Evolutionary conservation across 768 basidiomycete genomes (phyloP).

Genomic region (Boletus reticuloceps): DNA sequence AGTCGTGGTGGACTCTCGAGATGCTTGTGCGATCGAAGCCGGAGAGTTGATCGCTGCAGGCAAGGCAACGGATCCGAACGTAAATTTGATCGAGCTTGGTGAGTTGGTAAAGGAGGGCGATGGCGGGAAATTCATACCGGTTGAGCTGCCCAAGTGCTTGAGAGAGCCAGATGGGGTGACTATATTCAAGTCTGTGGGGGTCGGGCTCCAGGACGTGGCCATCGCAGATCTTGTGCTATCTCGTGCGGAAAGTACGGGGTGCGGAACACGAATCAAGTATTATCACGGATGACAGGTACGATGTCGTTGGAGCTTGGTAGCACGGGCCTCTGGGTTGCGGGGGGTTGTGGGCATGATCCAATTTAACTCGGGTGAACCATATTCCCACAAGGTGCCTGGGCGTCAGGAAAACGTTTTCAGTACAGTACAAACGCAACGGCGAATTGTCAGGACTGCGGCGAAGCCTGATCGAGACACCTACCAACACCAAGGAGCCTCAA

Average conservation of each 20-base stretch:
- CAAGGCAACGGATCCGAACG: too few species aligned
- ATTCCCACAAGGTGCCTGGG: conserved; percentile 60
- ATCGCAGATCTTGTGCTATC: too few species aligned
- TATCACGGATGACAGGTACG: conserved; percentile 38
- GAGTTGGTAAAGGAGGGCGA: too few species aligned
- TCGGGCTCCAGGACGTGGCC: too few species aligned
- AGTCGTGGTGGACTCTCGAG: too few species aligned
- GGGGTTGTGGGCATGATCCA: conserved; percentile 53
- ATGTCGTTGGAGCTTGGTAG: conserved; percentile 27
- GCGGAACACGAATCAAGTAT: conserved; percentile 48
- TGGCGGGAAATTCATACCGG: too few species aligned
- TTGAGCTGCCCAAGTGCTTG: too few species aligned
- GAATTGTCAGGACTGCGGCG: background rate
- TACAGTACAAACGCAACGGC: background rate
- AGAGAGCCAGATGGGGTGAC: too few species aligned
- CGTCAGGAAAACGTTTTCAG: background rate
- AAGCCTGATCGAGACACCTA: conserved; percentile 19
- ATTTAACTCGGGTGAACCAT: conserved; percentile 60
- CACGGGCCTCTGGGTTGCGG: conserved; percentile 59
- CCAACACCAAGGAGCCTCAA: conserved; percentile 54
- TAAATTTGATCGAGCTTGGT: too few species aligned
- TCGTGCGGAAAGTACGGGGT: conserved; percentile 15
- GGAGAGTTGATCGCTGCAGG: background rate
- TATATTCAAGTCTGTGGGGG: too few species aligned
- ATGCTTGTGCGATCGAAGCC: background rate